Conservation (phyloP, 352 stramenopile genomes). For the Pythium monospermum region DNA sequence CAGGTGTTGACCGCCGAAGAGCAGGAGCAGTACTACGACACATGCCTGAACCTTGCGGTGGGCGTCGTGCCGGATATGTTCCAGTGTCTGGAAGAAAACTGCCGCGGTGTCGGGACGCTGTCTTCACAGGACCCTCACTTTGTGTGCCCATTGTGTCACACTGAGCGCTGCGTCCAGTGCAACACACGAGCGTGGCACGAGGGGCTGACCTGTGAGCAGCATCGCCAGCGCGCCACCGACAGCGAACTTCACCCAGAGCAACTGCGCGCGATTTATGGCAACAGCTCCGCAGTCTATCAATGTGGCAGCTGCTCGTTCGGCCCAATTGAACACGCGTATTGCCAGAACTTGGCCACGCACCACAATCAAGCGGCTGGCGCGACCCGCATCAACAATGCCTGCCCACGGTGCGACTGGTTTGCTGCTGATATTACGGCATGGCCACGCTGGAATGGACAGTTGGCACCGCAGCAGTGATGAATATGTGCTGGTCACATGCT, state of each 20-base stretch:
- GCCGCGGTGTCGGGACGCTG: constrained; percentile 3
- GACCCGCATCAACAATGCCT: constrained; percentile 6
- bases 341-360: constrained; percentile 2
- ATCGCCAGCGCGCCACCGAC: constrained; percentile 7
- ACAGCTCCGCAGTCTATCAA: constrained; percentile 9
- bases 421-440: constrained; percentile 5
- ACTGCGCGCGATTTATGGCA: constrained; percentile 11
- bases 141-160: constrained; percentile 12
- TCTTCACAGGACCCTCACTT: constrained; percentile 11
- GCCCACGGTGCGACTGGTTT: constrained; percentile 15
- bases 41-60: background rate
- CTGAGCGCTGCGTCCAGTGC: constrained; percentile 17
- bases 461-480: too few relatives aligned
- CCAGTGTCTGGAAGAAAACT: constrained; percentile 6
- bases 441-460: constrained; percentile 13
- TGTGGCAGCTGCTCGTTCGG: constrained; percentile 7
- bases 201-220: constrained; percentile 16
- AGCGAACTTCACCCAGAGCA: constrained; percentile 19
- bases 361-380: background rate
- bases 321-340: constrained; percentile 4
- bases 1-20: constrained; percentile 7
- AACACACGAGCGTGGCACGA: constrained; percentile 21
- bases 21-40: constrained; percentile 7
- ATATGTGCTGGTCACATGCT: too few relatives aligned
- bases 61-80: background rate